Evolutionary conservation across 768 basidiomycete species (phyloP), one percentile per base, ranked within the genome.

Genomic region (Boletus pseudo-olivaceus): DNA sequence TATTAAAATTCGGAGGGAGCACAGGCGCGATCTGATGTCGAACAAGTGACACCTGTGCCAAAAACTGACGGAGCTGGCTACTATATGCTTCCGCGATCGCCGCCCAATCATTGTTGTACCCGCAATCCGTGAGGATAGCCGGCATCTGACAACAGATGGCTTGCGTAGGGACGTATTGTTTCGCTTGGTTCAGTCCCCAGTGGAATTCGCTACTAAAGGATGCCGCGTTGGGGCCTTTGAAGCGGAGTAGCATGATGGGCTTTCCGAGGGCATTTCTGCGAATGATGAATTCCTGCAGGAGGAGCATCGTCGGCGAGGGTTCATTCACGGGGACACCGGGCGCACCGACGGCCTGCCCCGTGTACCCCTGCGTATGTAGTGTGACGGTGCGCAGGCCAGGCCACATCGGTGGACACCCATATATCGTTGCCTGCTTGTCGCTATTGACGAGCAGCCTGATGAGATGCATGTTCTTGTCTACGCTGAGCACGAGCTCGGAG

Each of bases 401-500:
- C 69, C 69, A 70, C 68, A 72, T 66, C 1, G 69, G 66, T 14
- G 61, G 44, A 19, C 63, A 66, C 0, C 62, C 66, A 9, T 60
- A 54, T 47, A 70, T 66, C 10, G 54, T 54, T 15, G 70, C 70
- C 27, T 70, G 69, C 43, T 72, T 70, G 48, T 72, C 70, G 35
- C 70, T 70, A 9, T 70, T 70, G 47, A 70, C 60, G 23, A 70
- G 70, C 50, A 70, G 49, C 44, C 70, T 64, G 0, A 70, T 29
- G 38, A 70, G 61, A 17, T 62, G 68, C 56, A 70, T 62, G 38
- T 69, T 46, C 46, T 60, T 64, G 47, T 68, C 66, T 30, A 70
- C 66, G 44, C 65, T 67, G 12, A 70, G 47, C 32, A 71, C 64
- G 34, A 75, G 63, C 17, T 72, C 63, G 1, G 62, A 62, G 30